Conservation (phyloP, 2,329 filamentous ascomycete genomes). For the Lachnellula subtilissima region DNA sequence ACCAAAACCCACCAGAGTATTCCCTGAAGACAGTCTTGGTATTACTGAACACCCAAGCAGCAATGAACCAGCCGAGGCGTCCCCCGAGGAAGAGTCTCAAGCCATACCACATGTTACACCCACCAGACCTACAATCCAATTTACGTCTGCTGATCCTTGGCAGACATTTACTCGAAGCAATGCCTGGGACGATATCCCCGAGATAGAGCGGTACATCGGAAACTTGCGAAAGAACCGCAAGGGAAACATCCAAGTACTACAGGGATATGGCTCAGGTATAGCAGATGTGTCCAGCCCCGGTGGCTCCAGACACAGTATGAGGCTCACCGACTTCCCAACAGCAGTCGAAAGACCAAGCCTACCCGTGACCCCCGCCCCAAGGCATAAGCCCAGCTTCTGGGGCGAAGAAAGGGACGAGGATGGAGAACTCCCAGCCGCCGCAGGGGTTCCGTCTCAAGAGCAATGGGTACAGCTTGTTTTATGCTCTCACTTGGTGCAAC, state of each 20-base stretch:
- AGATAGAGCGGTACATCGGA: conserved; percentile 84
- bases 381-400: conserved; percentile 66
- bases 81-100: conserved; percentile 37
- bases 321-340: conserved; percentile 81
- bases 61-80: conserved; percentile 36
- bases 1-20: conserved; percentile 60
- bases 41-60: conserved; percentile 22
- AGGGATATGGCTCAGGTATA: conserved; percentile 30
- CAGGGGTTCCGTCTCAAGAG: conserved; percentile 79
- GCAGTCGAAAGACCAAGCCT: conserved; percentile 79
- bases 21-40: conserved; percentile 49
- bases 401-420: conserved; percentile 45
- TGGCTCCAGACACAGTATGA: conserved; percentile 47
- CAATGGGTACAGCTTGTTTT: conserved; percentile 82
- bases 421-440: conserved; percentile 64
- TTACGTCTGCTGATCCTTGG: conserved; percentile 59
- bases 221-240: conserved; percentile 62
- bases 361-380: conserved; percentile 82
- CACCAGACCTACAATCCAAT: conserved; percentile 43
- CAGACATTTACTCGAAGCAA: conserved; percentile 70
- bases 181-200: conserved; percentile 88
- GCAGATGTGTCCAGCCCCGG: conserved; percentile 26
- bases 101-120: conserved; percentile 36
- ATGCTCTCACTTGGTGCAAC: conserved; percentile 36
- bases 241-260: conserved; percentile 33